phyloP scores from a whole-genome alignment of 179 eudicot species.

The Beta corolliflora region DNA sequence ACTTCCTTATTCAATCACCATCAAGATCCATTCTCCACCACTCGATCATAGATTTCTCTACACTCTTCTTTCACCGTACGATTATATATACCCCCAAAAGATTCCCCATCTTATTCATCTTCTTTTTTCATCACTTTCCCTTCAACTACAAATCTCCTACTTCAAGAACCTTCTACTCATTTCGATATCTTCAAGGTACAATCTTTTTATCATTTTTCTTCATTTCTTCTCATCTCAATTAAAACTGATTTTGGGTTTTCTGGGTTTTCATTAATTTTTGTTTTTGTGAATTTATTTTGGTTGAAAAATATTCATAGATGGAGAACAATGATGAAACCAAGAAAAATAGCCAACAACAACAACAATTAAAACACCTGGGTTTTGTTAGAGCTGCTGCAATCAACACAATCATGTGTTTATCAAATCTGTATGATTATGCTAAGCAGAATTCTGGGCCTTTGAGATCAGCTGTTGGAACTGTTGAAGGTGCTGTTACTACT shows the following conservation, averaged over 20 bases:
- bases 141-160: slow-evolving; percentile 1
- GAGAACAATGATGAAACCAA: slow-evolving; percentile 34
- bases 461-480: slow-evolving; percentile 42
- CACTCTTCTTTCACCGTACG: not conserved
- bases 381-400: slow-evolving; percentile 47
- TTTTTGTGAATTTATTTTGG: not conserved
- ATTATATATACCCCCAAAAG: slow-evolving; percentile 17
- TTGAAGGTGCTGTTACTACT: slow-evolving; percentile 49
- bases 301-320: slow-evolving; percentile 20
- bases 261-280: not conserved
- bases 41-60: slow-evolving; percentile 22
- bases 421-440: slow-evolving; percentile 49
- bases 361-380: slow-evolving; percentile 51
- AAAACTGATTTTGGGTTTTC: not conserved
- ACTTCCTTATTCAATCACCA: not conserved
- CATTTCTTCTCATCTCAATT: not conserved
- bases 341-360: not conserved
- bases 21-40: slow-evolving; percentile 18
- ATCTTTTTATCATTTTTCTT: not conserved
- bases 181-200: slow-evolving; percentile 26
- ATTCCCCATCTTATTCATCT: not conserved
- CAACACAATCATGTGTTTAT: slow-evolving; percentile 38
- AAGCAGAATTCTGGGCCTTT: slow-evolving; percentile 54
- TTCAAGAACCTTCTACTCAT: slow-evolving; percentile 12
- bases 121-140: not conserved